Evolutionary conservation across 306 rosid species (phyloP), one percentile per base, ranked within the genome.

Genomic region (Carpinus fangiana): DNA sequence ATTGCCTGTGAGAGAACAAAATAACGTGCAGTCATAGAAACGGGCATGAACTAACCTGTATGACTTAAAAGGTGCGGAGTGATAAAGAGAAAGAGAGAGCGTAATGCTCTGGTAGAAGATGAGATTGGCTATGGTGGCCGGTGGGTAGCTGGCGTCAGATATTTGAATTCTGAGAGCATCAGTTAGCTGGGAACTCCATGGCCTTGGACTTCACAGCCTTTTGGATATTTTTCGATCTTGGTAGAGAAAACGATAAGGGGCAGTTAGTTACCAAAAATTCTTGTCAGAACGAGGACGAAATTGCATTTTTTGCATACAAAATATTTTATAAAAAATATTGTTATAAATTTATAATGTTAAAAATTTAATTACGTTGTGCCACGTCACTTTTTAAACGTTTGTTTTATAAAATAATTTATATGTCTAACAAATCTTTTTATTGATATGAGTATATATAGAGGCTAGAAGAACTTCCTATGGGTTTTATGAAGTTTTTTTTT

Each of bases 1-100:
- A 68, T n/a, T 41, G 70, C 31, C 54, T 34, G 41, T 20, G 61
- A 36, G 41, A 72, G 17, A 72, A 21, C 48, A 43, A 36, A 43
- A 61, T 5, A 3, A 23, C 51, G 16, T 10, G 20, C 45, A 62
- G 36, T 45, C 34, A 13, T 7, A 60, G 21, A 55, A 53, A 55
- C 12, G 16, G 70, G 53, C 56, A 65, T 16, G 59, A 17, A 55
- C 81, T 65, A 72, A 83, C 83, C 86, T 79, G 76, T 52, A 66
- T 34, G 83, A 41, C 72, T 67, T 10, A 48, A 9, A 9, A 66
- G 72, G 28, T 4, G 14, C 3, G 72, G 6, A 70, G 72, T 43
- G 57, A 41, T 54, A n/a, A 55, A 73, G 31, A 21, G 52, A 55
- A 59, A 55, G 18, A 70, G 56, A 20, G 20, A 8, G 45, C 45